phyloP scores from a whole-genome alignment of 495 filamentous ascomycete species.

The Penicillium ochrochloron region DNA sequence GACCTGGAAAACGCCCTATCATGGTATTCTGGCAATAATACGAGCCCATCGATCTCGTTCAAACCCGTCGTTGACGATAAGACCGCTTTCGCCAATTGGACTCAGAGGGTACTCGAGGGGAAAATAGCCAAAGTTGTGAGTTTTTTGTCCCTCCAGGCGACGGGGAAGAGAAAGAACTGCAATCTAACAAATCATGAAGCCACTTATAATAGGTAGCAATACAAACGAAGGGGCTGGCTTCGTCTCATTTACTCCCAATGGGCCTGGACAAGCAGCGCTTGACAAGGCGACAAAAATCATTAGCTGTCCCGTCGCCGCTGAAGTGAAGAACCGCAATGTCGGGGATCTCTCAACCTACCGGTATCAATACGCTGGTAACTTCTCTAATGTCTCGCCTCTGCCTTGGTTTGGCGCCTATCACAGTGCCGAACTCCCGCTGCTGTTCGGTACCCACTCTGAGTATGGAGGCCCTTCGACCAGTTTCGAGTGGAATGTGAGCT shows the following conservation, averaged over 20 bases:
- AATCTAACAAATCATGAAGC: slow-evolving; percentile 3
- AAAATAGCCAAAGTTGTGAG: slow-evolving; percentile 22
- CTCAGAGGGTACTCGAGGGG: slow-evolving; percentile 18
- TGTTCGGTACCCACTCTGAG: slow-evolving; percentile 45
- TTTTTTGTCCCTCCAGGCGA: neutral
- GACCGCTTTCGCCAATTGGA: slow-evolving; percentile 24
- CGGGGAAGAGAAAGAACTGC: neutral
- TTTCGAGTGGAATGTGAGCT: slow-evolving; percentile 25
- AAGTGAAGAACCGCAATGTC: slow-evolving; percentile 19
- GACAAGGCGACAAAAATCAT: slow-evolving; percentile 19
- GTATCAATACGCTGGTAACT: slow-evolving; percentile 54
- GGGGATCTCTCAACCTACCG: slow-evolving; percentile 35
- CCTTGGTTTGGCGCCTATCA: slow-evolving; percentile 51
- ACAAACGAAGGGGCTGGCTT: slow-evolving; percentile 27
- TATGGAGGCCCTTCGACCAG: slow-evolving; percentile 20
- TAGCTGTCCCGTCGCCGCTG: slow-evolving; percentile 19
- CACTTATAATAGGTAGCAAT: slow-evolving; percentile 24
- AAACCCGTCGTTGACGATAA: slow-evolving; percentile 23
- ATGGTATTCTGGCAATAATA: slow-evolving; percentile 15
- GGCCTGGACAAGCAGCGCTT: slow-evolving; percentile 11
- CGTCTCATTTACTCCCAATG: slow-evolving; percentile 22
- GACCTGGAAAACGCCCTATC: slow-evolving; percentile 14
- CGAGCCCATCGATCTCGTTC: slow-evolving; percentile 21
- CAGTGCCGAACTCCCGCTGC: slow-evolving; percentile 45
- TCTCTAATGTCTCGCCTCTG: slow-evolving; percentile 44